A percentile compares a stretch with the other conserved stretches of the same genome.
Conservation (phyloP, 2,329 filamentous ascomycete genomes). For the Xylogone sp. region DNA sequence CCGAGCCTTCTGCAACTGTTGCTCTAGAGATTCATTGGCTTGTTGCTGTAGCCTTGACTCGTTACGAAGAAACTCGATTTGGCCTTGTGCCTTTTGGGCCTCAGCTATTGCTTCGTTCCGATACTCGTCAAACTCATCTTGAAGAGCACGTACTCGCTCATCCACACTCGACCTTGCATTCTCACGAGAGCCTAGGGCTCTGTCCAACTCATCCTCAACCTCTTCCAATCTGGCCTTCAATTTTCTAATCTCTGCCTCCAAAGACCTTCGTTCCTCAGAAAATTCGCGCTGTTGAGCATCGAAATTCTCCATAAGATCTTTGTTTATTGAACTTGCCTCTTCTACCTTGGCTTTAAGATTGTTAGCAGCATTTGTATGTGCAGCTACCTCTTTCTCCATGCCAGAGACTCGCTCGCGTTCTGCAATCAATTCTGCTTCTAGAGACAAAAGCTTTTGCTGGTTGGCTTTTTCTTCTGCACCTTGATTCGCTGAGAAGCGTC, state of each 20-base stretch:
- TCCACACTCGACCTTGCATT: conserved; percentile 72
- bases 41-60: conserved; percentile 58
- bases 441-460: conserved; percentile 55
- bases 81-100: conserved; percentile 53
- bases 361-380: conserved; percentile 52
- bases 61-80: conserved; percentile 59
- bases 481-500: conserved; percentile 58
- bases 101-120: conserved; percentile 55
- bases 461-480: conserved; percentile 56
- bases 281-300: conserved; percentile 90
- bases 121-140: conserved; percentile 66
- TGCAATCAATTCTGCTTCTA: conserved; percentile 74
- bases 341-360: conserved; percentile 68
- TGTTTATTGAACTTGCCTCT: conserved; percentile 87
- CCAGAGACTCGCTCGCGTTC: conserved; percentile 66
- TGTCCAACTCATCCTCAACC: conserved; percentile 86
- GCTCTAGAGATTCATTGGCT: conserved; percentile 54
- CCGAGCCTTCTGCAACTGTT: conserved; percentile 50
- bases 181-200: conserved; percentile 77
- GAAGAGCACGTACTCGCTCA: conserved; percentile 62
- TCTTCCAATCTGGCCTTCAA: conserved; percentile 80
- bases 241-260: conserved; percentile 76
- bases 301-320: conserved; percentile 91
- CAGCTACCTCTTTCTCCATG: conserved; percentile 67
- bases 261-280: conserved; percentile 73